A percentile compares a stretch with the other conserved stretches of the same genome.
Conservation (phyloP, 495 filamentous ascomycete species). For the Emericellopsis terricola region DNA sequence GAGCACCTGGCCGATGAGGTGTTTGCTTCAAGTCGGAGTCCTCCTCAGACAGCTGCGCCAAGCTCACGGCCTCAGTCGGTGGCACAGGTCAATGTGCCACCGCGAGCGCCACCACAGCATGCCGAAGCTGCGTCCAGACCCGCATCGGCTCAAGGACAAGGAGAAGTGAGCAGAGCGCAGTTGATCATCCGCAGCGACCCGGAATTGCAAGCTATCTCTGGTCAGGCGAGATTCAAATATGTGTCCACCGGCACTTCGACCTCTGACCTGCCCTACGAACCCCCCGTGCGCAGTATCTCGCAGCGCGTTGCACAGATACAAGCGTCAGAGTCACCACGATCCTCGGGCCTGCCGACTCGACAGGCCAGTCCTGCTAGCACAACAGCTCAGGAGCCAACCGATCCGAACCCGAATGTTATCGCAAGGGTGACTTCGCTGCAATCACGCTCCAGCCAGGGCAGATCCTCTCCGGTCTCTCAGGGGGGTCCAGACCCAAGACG, state of each 20-base stretch:
- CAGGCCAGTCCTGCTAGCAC: no score
- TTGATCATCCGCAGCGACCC: constrained; percentile 34
- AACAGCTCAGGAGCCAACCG: not conserved
- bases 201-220: constrained; percentile 31
- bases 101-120: constrained; percentile 8
- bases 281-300: not conserved
- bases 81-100: constrained; percentile 5
- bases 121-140: constrained; percentile 5
- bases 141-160: constrained; percentile 19
- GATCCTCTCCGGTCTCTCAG: constrained; percentile 6
- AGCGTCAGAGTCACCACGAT: not conserved
- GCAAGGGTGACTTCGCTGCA: constrained; percentile 1
- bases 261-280: constrained; percentile 3
- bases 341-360: not conserved
- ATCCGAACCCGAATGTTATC: not conserved
- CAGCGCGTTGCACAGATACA: not conserved
- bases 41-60: constrained; percentile 8
- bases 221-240: constrained; percentile 29
- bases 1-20: constrained; percentile 92
- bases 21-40: constrained; percentile 33
- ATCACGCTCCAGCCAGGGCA: constrained; percentile 37
- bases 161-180: constrained; percentile 30
- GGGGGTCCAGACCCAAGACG: constrained; percentile 13
- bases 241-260: constrained; percentile 95
- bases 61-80: constrained; percentile 3